phyloP scores from a whole-genome alignment of 2,329 filamentous ascomycete species.

The Bertia moriformis region DNA sequence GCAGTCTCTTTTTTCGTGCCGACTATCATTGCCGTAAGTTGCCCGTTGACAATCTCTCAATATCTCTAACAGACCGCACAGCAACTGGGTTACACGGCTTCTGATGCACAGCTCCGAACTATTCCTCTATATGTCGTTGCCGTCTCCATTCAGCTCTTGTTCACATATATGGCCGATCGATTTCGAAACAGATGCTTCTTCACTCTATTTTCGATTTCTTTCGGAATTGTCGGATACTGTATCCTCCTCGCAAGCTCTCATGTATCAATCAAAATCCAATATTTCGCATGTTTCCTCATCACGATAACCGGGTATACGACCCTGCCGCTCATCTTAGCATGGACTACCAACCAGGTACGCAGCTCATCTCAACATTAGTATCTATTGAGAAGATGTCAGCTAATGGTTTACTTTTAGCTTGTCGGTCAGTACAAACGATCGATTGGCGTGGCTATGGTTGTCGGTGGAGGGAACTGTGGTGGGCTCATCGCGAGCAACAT shows the following conservation, averaged over 20 bases:
- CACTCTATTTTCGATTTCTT: constrained; percentile 16
- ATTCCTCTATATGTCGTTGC: constrained; percentile 20
- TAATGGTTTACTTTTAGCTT: too few species aligned
- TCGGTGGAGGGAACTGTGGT: constrained; percentile 15
- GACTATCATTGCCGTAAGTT: constrained; percentile 17
- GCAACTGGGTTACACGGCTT: constrained; percentile 17
- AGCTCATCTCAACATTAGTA: too few species aligned
- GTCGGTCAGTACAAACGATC: constrained; percentile 14
- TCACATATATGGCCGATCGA: constrained; percentile 19
- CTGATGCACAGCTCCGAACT: constrained; percentile 10
- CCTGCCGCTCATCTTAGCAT: constrained; percentile 11
- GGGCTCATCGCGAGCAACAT: constrained; percentile 14
- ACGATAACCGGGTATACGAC: constrained; percentile 16
- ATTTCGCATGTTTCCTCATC: constrained; percentile 25
- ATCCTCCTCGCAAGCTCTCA: constrained; percentile 25
- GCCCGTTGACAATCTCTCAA: too few species aligned
- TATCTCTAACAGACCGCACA: too few species aligned
- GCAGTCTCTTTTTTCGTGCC: constrained; percentile 9
- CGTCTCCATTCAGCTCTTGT: constrained; percentile 13
- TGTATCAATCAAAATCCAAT: constrained; percentile 21
- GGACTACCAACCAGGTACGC: constrained; percentile 29
- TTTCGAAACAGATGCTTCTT: constrained; percentile 22
- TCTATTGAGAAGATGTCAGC: too few species aligned
- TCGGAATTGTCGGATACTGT: constrained; percentile 16
- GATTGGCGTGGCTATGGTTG: constrained; percentile 14